Evolutionary conservation across 163 green algal genomes (phyloP), one percentile per base, ranked within the genome.

Genomic region (Chlamydomonas reinhardtii): DNA sequence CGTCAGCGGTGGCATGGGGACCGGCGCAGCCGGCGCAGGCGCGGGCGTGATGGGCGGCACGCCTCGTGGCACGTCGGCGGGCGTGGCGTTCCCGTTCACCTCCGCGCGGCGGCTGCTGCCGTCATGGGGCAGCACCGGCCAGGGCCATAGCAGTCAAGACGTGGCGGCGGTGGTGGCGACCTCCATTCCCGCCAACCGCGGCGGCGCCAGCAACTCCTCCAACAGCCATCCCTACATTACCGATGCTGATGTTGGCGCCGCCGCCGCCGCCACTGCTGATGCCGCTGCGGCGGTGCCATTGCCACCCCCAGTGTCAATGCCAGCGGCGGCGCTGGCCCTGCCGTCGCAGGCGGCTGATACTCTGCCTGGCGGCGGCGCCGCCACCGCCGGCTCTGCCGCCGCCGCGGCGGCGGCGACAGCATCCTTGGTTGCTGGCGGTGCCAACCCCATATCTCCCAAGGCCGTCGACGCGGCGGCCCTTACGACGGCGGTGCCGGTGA

Each of bases 41-140:
- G 74, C 59, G 27, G n/a, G 77, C 2, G 66, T 69, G 43, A 43
- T 69, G 16, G 12, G 37, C 76, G 76, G 75, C 75, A 62, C 29
- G 25, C 14, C 43, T 8, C 65, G 77, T 11, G 66, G 77, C 20
- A 32, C 9, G 39, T 54, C 65, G 31, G n/a, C 65, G 0, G 43
- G 43, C 17, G 48, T 76, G 48, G n/a, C 77, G 25, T 70, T 74
- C 22, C 48, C 66, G 0, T 84, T 76, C 31, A 52, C 77, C 0
- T 84, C 77, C 17, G 77, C 77, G 0, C 43, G 66, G 37, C 43
- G 66, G 31, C 77, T 84, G 66, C 48, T 84, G 29, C 77, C 77
- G 0, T 68, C 61, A 31, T 70, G 35, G 66, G 76, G 77, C 48
- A 66, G 20, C 19, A 48, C 43, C 19, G 77, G 77, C n/a, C 43